Evolutionary conservation across 2,329 filamentous ascomycete genomes (phyloP), one percentile per base, ranked within the genome.

Genomic region (Byssoonygena ceratinophila): DNA sequence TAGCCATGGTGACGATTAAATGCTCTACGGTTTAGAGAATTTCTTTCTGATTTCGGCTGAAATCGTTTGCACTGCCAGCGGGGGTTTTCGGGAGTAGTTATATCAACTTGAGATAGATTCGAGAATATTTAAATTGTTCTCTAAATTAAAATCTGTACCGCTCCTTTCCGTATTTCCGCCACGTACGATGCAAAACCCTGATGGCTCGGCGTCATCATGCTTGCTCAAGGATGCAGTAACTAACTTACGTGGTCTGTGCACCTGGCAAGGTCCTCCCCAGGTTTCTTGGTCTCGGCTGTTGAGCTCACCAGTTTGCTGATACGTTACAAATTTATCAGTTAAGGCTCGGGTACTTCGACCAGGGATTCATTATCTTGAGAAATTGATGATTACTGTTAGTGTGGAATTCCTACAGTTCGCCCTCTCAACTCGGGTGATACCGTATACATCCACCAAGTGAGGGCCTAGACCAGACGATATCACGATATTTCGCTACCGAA

Each of bases 61-160:
- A 12, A 34, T 40, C n/a, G 25, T 50, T 31, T 41, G 47, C 47
- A 31, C 20, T 25, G n/a, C 45, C 45, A 51, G 49, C 49, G 40
- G 49, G 48, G 14, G 23, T 41, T 49, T 31, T 22, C 3, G 22
- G 23, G 23, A 31, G 34, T 41, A 40, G 31, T 23, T 39, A 37
- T 47, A 27, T 22, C 22, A 47, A 12, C 11, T 34, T 32, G 18
- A 46, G 27, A 47, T 36, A 37, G 20, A 23, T 37, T 37, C 20
- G 18, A n/a, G 12, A 45, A 31, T 45, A 20, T 31, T 11, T 7
- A 11, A 14, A 8, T 31, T 11, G 4, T 40, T 20, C 27, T 12
- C 20, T 29, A 23, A 44, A 41, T 41, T 41, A 20, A 25, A 23
- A 2, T 43, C 18, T 29, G 40, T 29, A n/a, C n/a, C n/a, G n/a